These are phyloP conservation scores for Cyberlindnera suaveolens DNA, from an alignment of 805 yeast genomes.

Conservation along the genomic window DNA sequence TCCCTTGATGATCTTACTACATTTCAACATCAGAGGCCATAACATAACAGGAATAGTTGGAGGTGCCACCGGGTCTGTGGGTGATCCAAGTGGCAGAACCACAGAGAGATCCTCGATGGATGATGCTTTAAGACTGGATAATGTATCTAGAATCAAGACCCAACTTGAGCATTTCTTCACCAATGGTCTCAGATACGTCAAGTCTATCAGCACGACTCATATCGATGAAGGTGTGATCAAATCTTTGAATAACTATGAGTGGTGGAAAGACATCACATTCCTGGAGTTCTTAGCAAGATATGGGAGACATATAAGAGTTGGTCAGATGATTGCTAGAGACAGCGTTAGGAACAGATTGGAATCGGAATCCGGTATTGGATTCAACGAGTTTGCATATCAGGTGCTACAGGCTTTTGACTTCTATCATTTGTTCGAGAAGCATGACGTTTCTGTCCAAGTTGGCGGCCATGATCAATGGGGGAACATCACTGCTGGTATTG, in stretches of 20 bases:
- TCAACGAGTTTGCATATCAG: slow-evolving; percentile 92
- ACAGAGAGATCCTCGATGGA: slow-evolving; percentile 66
- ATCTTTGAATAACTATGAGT: slow-evolving; percentile 59
- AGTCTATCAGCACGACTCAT: slow-evolving; percentile 21
- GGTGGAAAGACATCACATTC: slow-evolving; percentile 82
- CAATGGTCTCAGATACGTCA: slow-evolving; percentile 59
- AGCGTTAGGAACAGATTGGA: slow-evolving; percentile 71
- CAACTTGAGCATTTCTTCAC: slow-evolving; percentile 61
- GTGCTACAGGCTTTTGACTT: slow-evolving; percentile 91
- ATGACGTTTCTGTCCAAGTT: slow-evolving; percentile 65
- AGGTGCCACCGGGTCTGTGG: slow-evolving; percentile 93
- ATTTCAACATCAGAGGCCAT: slow-evolving; percentile 82
- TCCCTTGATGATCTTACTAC: slow-evolving; percentile 80
- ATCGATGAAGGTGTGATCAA: slow-evolving; percentile 36
- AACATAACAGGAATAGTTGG: slow-evolving; percentile 80
- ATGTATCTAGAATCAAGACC: slow-evolving; percentile 49
- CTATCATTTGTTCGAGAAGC: slow-evolving; percentile 61
- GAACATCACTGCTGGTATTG: slow-evolving; percentile 93
- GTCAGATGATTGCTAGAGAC: slow-evolving; percentile 85
- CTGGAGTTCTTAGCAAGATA: slow-evolving; percentile 69
- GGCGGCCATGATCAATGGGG: slow-evolving; percentile 99
- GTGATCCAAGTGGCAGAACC: slow-evolving; percentile 91
- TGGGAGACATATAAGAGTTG: slow-evolving; percentile 75
- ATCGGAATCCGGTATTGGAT: slow-evolving; percentile 76
- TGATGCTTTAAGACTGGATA: slow-evolving; percentile 42